Evolutionary conservation across 139 green algal genomes (phyloP), one percentile per base, ranked within the genome.

Genomic region (Deuterostichococcus epilithicus): DNA sequence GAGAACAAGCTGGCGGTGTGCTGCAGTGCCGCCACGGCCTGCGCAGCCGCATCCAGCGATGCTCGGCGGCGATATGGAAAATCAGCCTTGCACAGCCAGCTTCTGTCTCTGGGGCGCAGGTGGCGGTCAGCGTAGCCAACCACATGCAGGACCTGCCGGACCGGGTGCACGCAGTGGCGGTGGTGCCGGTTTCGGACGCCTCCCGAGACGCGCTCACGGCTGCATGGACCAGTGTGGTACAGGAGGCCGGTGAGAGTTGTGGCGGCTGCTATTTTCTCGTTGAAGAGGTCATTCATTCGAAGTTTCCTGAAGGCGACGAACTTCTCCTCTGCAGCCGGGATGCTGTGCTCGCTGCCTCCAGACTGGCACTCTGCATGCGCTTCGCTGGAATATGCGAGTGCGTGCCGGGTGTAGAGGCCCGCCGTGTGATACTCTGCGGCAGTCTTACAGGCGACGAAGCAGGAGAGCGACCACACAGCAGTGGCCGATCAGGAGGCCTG

Each of bases 221-320:
- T 34, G 84, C 87, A 0, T 97, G 93, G 93, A 97, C 95, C 86
- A 59, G 72, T 1, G 97, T 91, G 92, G 78, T 97, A 52, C 83
- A 95, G 79, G 83, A 91, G 52, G 80, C 86, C 72, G 73, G 87
- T 90, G 70, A 72, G 84, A 44, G 69, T 26, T 60, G 39, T 8
- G 67, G 79, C n/a, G 36, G 74, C 25, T 23, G 68, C 39, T 6
- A n/a, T n/a, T n/a, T n/a, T n/a, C n/a, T n/a, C n/a, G n/a, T n/a
- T n/a, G 52, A 20, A 63, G 52, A 63, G 18, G 20, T 63, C 10
- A 23, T 23, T 52, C 42, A 52, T 23, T 52, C 42, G 13, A 23
- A 23, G 8, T 52, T 8, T 13, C 8, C 13, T 52, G 8, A 13
- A 52, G 8, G 8, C 8, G 42, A 52, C 42, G 13, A 52, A 13